These are phyloP conservation scores for Fusarium buxicola DNA, from an alignment of 2,329 filamentous ascomycete species.

Conservation along the genomic window DNA sequence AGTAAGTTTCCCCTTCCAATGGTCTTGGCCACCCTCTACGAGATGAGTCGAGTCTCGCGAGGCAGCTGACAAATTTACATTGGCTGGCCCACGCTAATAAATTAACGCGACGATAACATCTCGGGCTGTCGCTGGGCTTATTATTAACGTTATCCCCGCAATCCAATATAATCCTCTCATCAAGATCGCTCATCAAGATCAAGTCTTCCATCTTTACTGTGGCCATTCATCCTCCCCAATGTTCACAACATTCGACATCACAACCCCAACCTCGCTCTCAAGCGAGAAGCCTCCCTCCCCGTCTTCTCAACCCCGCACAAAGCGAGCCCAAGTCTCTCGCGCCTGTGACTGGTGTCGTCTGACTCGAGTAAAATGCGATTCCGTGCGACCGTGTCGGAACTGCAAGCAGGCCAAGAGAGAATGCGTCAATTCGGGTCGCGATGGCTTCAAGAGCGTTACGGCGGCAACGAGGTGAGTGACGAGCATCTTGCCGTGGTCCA, in stretches of 20 bases:
- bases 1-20: too few relatives aligned
- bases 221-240: conserved; percentile 10
- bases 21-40: too few relatives aligned
- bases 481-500: neutral
- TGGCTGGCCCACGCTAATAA: too few relatives aligned
- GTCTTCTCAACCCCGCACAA: conserved; percentile 41
- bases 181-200: too few relatives aligned
- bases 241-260: conserved; percentile 42
- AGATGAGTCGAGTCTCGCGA: too few relatives aligned
- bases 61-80: too few relatives aligned
- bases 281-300: conserved; percentile 29
- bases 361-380: conserved; percentile 47
- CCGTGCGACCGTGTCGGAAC: conserved; percentile 43
- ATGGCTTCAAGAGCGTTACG: conserved; percentile 44
- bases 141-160: neutral
- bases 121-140: neutral
- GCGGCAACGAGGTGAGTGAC: conserved; percentile 39
- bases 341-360: conserved; percentile 50
- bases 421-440: conserved; percentile 38
- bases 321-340: conserved; percentile 46
- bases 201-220: too few relatives aligned
- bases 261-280: conserved; percentile 29
- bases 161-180: too few relatives aligned
- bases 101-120: too few relatives aligned
- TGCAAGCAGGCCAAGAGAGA: conserved; percentile 43